Percentiles rank a stretch among this genome's conserved stretches.
These are phyloP conservation scores for Monilinia fructigena DNA, from an alignment of 2,329 filamentous ascomycete species.

Conservation along the genomic window DNA sequence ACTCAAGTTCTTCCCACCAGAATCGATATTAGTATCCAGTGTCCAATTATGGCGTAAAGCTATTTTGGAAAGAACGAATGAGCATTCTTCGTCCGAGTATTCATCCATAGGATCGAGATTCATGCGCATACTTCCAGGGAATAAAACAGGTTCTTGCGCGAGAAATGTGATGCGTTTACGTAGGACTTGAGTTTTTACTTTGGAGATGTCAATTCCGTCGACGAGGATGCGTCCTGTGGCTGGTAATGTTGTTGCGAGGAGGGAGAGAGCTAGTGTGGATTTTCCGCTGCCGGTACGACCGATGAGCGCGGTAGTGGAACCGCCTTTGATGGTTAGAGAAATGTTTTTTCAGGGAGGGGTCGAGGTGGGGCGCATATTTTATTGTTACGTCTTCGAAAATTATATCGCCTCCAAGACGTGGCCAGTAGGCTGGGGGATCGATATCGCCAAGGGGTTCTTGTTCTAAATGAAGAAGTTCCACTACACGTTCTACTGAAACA, in stretches of 20 bases:
- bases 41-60: conserved; percentile 56
- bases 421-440: conserved; percentile 74
- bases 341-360: conserved; percentile 68
- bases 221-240: conserved; percentile 56
- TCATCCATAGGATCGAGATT: conserved; percentile 62
- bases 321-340: conserved; percentile 72
- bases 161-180: conserved; percentile 64
- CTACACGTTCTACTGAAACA: conserved; percentile 82
- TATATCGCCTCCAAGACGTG: conserved; percentile 67
- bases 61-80: conserved; percentile 52
- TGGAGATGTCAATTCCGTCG: conserved; percentile 59
- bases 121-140: conserved; percentile 58
- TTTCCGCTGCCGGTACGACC: conserved; percentile 83
- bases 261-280: conserved; percentile 66
- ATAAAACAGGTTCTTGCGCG: conserved; percentile 65
- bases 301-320: conserved; percentile 75
- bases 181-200: conserved; percentile 57
- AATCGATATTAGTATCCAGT: conserved; percentile 55
- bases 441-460: conserved; percentile 68
- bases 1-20: conserved; percentile 59
- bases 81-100: conserved; percentile 55
- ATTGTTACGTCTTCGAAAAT: conserved; percentile 75
- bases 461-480: conserved; percentile 76
- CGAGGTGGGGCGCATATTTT: conserved; percentile 74
- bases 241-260: conserved; percentile 57